Conservation (phyloP, 257 asterid genomes). For the Scutellaria baicalensis region DNA sequence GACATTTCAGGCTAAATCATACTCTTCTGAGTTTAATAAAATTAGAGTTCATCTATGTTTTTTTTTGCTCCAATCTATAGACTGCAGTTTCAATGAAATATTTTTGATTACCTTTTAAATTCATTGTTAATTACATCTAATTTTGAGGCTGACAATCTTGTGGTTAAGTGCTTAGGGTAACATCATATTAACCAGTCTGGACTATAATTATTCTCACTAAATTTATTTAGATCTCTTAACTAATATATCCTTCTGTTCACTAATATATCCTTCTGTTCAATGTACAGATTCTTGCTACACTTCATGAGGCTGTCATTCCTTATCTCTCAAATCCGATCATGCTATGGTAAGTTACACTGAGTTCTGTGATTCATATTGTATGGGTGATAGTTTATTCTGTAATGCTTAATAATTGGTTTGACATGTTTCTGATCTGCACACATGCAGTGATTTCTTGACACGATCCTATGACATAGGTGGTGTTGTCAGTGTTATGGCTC, state of each 20-base stretch:
- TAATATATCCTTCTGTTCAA: constrained; percentile 2
- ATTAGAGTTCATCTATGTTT: not conserved
- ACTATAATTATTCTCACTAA: not conserved
- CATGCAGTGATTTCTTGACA: constrained; percentile 90
- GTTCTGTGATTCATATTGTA: constrained; percentile 8
- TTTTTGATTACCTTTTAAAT: not conserved
- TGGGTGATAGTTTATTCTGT: constrained; percentile 5
- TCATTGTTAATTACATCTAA: not conserved
- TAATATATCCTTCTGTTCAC: not conserved
- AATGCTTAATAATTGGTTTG: not conserved
- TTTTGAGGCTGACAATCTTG: not conserved
- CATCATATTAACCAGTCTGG: not conserved
- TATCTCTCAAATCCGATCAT: constrained; percentile 75
- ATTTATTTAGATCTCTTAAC: not conserved
- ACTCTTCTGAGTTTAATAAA: not conserved
- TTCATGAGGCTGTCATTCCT: constrained; percentile 75
- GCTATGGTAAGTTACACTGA: constrained; percentile 51
- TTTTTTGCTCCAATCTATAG: not conserved
- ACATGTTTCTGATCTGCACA: constrained; percentile 3
- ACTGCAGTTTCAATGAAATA: not conserved
- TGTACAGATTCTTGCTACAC: constrained; percentile 71
- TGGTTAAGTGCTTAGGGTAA: not conserved
- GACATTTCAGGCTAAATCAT: not conserved
- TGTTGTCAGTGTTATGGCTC: constrained; percentile 94
- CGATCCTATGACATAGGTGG: constrained; percentile 94